Evolutionary conservation across 345 rosid genomes (phyloP).

Genomic region (Syzygium aromaticum): DNA sequence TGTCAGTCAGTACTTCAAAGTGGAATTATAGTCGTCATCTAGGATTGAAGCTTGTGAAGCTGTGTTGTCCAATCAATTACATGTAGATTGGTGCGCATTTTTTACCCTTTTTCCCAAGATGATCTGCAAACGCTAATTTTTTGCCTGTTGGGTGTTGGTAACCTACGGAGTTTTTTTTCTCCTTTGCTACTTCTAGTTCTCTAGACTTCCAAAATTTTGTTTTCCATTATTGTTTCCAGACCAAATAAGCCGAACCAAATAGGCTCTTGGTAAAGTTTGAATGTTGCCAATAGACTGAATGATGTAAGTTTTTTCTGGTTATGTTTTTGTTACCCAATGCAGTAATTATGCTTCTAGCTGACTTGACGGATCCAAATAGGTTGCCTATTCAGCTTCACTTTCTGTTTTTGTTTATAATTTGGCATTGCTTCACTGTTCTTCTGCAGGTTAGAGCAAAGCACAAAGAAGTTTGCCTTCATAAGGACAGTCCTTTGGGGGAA

Average conservation of each 20-base stretch:
- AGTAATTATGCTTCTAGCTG: neutral
- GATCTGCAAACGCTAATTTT: neutral
- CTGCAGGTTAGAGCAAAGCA: constrained; percentile 95
- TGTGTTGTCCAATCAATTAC: neutral
- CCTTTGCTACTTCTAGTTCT: neutral
- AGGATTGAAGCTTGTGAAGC: neutral
- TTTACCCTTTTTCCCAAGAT: neutral
- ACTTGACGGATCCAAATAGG: neutral
- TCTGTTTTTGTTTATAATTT: neutral
- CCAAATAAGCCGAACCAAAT: neutral
- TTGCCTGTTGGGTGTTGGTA: neutral
- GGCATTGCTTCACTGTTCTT: neutral
- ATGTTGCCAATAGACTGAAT: neutral
- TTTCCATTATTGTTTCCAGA: neutral
- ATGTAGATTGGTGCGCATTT: neutral
- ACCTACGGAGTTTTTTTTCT: neutral
- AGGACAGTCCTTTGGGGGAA: constrained; percentile 99
- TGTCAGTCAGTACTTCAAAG: neutral
- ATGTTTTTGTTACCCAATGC: neutral
- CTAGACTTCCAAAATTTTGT: neutral
- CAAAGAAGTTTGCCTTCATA: constrained; percentile 99
- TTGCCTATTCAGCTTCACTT: neutral
- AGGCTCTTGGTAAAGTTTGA: neutral
- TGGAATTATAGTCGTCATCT: neutral
- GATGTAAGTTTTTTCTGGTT: neutral